Evolutionary conservation across 495 filamentous ascomycete genomes (phyloP).

Genomic region (Aspergillus hancockii): DNA sequence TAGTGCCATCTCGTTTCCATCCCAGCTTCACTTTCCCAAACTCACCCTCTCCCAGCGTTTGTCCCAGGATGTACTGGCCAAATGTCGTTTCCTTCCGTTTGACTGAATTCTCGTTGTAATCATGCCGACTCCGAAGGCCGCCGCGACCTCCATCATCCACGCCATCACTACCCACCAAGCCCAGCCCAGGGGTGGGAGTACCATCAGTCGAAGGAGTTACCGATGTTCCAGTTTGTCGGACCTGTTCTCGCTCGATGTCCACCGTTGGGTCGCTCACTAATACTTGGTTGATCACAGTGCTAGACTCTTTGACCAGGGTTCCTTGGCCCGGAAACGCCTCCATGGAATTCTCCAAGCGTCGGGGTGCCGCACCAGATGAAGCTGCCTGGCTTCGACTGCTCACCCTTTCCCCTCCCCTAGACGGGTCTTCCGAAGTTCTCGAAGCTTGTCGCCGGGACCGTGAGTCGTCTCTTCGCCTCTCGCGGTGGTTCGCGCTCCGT

Average conservation of each 20-base stretch:
- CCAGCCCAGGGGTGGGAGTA: conserved; percentile 54
- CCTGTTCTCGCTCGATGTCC: conserved; percentile 74
- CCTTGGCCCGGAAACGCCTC: conserved; percentile 28
- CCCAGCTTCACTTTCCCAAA: conserved; percentile 99
- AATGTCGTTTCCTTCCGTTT: conserved; percentile 81
- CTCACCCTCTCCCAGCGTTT: conserved; percentile 97
- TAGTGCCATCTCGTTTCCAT: conserved; percentile 95
- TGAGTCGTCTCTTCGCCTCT: conserved; percentile 30
- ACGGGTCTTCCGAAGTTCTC: conserved; percentile 31
- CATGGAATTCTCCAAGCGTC: conserved; percentile 24
- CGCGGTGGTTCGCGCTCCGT: conserved; percentile 33
- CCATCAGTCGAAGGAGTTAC: conserved; percentile 52
- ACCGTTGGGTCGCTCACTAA: conserved; percentile 77
- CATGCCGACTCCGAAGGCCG: conserved; percentile 71
- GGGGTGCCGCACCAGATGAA: conserved; percentile 15
- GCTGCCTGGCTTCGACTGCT: conserved; percentile 11
- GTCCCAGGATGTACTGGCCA: conserved; percentile 91
- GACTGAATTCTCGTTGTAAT: conserved; percentile 57
- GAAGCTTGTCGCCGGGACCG: conserved; percentile 33
- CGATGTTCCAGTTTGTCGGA: conserved; percentile 65
- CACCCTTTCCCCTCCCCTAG: conserved; percentile 22
- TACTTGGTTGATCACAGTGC: conserved; percentile 70
- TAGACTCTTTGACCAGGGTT: conserved; percentile 41
- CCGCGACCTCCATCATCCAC: conserved; percentile 64
- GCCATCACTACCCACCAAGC: conserved; percentile 52